These are phyloP conservation scores for Trametes polyzona DNA, from an alignment of 1,284 basidiomycete species.

Conservation along the genomic window DNA sequence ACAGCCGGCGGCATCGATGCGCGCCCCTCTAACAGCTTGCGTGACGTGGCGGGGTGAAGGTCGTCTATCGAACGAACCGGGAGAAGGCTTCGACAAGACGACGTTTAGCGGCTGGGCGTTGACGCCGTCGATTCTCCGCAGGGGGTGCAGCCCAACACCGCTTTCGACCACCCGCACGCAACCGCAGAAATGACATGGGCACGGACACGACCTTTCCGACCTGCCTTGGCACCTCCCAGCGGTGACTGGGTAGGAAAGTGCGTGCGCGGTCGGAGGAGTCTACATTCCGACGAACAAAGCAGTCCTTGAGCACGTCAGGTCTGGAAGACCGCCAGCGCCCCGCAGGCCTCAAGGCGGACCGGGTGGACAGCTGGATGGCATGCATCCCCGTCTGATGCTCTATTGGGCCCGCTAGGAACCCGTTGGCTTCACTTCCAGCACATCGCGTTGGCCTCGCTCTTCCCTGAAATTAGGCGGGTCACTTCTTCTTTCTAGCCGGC, in stretches of 20 bases:
- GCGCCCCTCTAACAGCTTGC: background rate
- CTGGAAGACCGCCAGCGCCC: background rate
- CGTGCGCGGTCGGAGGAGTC: background rate
- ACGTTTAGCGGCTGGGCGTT: background rate
- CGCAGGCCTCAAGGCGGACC: slow-evolving; percentile 2
- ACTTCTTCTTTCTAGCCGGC: slow-evolving; percentile 9
- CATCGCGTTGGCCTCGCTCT: slow-evolving; percentile 2
- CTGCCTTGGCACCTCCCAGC: background rate
- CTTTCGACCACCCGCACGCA: background rate
- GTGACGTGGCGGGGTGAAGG: slow-evolving; percentile 10
- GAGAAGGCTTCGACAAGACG: slow-evolving; percentile 1
- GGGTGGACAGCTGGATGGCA: background rate
- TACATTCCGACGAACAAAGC: background rate
- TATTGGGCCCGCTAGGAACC: slow-evolving; percentile 2
- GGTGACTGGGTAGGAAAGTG: background rate
- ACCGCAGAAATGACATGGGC: background rate
- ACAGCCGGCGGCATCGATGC: background rate
- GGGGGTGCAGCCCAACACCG: background rate
- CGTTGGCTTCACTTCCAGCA: slow-evolving; percentile 4
- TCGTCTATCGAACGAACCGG: background rate
- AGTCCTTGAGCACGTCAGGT: background rate
- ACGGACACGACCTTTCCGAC: background rate
- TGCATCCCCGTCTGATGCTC: background rate
- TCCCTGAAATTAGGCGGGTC: slow-evolving; percentile 1
- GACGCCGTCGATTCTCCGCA: slow-evolving; percentile 7